Base-by-base conservation (phyloP, 2,329 filamentous ascomycete genomes). In the Colletotrichum lentis region DNA sequence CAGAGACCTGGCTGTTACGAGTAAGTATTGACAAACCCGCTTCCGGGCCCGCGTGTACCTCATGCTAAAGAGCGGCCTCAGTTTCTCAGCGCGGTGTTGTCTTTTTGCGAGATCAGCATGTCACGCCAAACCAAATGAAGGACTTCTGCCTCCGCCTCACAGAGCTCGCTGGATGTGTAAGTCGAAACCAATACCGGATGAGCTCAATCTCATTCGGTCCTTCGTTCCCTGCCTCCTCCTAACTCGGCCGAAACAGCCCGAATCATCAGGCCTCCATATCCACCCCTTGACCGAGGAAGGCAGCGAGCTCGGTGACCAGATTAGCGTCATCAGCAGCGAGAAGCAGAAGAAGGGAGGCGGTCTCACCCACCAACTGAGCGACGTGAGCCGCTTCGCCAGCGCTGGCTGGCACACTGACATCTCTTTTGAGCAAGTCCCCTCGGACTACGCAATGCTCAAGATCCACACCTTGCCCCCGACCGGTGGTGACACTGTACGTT, bases 271-370 rank as follows among this genome's bases (percentile, higher is more conserved):
- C 2, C 78, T 88, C 27, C 85, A 88, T 65, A 80, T 86, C 8
- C 86, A 88, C 70, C 85, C 86, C 6, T 72, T 87, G 31, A 83
- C 82, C 0, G 83, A 86, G 68, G 82, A 84, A 69, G 81, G 80
- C 22, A 83, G 81, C 64, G 83, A 87, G 71, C 77, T 85, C 0
- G 83, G 84, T 43, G 84, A 86, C 72, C 81, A 88, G 73, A 83
- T 88, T 70, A 84, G 80, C 62, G 83, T 87, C 62, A 87, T 88
- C 74, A 85, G 82, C 63, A 83, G 82, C 58, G 82, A 85, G 74
- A 83, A 85, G 79, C 80, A 85, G 73, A 83, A 85, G 78, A 85
- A 85, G 74, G 81, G 83, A 35, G 82, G 83, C 71, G 82, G 82
- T 71, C 73, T 85, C 66, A 85, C 83, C 37, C 81, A 85, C 73